Conservation (phyloP, 164 flowering plant species). For the Stephania cephalantha region DNA sequence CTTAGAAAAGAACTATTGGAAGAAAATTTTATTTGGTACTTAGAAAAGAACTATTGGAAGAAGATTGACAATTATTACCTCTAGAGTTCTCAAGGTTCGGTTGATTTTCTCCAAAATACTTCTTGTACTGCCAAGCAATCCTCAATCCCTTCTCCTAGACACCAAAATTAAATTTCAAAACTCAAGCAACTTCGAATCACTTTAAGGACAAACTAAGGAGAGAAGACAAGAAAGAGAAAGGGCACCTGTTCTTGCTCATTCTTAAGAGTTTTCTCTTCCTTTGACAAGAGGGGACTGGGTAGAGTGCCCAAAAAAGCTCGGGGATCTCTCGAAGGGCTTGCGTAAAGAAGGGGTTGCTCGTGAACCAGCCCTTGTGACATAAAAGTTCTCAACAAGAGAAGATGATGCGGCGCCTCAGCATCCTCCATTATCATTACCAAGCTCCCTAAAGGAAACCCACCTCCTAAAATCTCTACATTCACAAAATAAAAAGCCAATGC, state of each 20-base stretch:
- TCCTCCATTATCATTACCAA: constrained; percentile 95
- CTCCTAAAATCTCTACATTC: constrained; percentile 76
- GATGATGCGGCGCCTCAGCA: constrained; percentile 92
- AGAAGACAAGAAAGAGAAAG: background rate
- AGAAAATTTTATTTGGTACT: background rate
- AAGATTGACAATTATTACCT: constrained; percentile 27
- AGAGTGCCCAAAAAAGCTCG: constrained; percentile 85
- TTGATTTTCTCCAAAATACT: constrained; percentile 66
- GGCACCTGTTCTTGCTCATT: constrained; percentile 51
- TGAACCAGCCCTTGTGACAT: constrained; percentile 94
- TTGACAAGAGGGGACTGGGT: constrained; percentile 56
- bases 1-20: background rate
- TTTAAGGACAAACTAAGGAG: background rate
- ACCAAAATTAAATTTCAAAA: constrained; percentile 1
- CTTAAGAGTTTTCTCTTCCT: constrained; percentile 48
- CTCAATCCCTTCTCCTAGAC: constrained; percentile 74
- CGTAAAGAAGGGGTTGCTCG: constrained; percentile 78
- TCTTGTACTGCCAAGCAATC: constrained; percentile 98
- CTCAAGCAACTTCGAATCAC: background rate
- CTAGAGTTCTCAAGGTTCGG: constrained; percentile 27
- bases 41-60: background rate
- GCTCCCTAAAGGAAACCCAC: constrained; percentile 81
- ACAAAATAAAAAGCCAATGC: no score
- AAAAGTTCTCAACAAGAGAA: constrained; percentile 83
- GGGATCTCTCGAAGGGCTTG: constrained; percentile 71